Evolutionary conservation across 768 basidiomycete genomes (phyloP).

Genomic region (Russula brevipes): DNA sequence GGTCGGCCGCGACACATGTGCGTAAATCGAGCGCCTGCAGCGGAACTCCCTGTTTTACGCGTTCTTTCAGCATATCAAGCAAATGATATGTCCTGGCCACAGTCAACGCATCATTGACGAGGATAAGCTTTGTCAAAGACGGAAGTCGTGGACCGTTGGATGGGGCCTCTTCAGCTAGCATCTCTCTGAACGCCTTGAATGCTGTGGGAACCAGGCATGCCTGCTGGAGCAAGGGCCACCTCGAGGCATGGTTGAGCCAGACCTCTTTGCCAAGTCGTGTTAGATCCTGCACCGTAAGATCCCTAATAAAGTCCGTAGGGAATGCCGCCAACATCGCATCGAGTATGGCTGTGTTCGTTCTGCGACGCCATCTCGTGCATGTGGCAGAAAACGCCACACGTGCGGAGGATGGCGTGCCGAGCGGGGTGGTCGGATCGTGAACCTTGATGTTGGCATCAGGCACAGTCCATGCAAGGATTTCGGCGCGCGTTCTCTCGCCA

Average conservation of each 20-base stretch:
- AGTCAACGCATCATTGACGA: background rate
- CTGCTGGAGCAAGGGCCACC: background rate
- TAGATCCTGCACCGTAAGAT: background rate
- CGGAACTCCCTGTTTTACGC: conserved; percentile 1
- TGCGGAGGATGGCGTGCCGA: background rate
- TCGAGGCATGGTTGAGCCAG: background rate
- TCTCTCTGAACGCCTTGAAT: background rate
- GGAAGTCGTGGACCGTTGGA: background rate
- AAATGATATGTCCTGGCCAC: background rate
- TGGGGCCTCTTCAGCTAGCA: background rate
- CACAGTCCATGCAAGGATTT: background rate
- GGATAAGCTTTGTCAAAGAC: background rate
- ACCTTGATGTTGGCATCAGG: background rate
- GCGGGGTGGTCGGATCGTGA: accelerated
- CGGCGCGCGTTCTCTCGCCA: background rate
- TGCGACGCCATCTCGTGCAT: accelerated
- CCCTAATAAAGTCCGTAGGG: background rate
- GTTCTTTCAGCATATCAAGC: background rate
- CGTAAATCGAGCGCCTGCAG: conserved; percentile 4
- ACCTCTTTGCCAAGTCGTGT: background rate
- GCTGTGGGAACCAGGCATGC: background rate
- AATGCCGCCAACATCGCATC: background rate
- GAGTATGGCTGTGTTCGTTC: background rate
- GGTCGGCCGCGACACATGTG: background rate
- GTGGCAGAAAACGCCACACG: background rate